A percentile compares a stretch with the other conserved stretches of the same genome.
These are phyloP conservation scores for Lepidium didymum DNA, from an alignment of 345 rosid genomes.

Conservation along the genomic window DNA sequence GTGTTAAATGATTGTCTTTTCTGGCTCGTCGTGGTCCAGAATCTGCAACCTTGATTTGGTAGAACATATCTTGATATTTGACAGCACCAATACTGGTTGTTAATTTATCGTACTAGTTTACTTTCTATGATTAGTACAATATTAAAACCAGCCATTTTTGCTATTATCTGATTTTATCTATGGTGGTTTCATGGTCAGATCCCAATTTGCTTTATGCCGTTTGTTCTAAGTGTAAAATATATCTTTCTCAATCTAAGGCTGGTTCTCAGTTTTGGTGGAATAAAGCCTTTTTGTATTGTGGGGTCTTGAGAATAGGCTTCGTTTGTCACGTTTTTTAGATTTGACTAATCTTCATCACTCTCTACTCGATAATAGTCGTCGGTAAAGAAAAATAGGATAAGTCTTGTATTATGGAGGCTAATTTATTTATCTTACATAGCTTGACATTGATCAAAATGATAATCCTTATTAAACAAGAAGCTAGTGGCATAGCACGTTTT, in stretches of 20 bases:
- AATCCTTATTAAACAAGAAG: not conserved
- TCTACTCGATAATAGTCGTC: not conserved
- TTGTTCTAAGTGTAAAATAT: slow-evolving; percentile 17
- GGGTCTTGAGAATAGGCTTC: slow-evolving; percentile 11
- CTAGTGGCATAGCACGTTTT: slow-evolving; percentile 11
- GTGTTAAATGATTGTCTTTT: slow-evolving; percentile 13
- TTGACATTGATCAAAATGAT: slow-evolving; percentile 5
- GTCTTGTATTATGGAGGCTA: not conserved
- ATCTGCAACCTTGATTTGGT: slow-evolving; percentile 10
- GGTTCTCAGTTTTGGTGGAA: slow-evolving; percentile 14
- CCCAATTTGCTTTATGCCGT: slow-evolving; percentile 32
- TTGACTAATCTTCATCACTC: not conserved
- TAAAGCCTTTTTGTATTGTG: not conserved
- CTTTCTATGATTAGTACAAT: slow-evolving; percentile 22
- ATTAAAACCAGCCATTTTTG: slow-evolving; percentile 15
- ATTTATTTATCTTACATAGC: not conserved
- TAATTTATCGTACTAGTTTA: slow-evolving; percentile 19
- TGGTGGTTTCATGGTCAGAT: slow-evolving; percentile 49
- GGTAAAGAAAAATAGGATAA: not conserved
- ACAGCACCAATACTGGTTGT: slow-evolving; percentile 16
- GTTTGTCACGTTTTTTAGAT: slow-evolving; percentile 5
- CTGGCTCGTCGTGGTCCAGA: not conserved
- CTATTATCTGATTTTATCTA: slow-evolving; percentile 27
- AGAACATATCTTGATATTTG: slow-evolving; percentile 2
- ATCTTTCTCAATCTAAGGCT: slow-evolving; percentile 8